phyloP scores from a whole-genome alignment of 148 eudicot species.

The Dianthus caryophyllus region DNA sequence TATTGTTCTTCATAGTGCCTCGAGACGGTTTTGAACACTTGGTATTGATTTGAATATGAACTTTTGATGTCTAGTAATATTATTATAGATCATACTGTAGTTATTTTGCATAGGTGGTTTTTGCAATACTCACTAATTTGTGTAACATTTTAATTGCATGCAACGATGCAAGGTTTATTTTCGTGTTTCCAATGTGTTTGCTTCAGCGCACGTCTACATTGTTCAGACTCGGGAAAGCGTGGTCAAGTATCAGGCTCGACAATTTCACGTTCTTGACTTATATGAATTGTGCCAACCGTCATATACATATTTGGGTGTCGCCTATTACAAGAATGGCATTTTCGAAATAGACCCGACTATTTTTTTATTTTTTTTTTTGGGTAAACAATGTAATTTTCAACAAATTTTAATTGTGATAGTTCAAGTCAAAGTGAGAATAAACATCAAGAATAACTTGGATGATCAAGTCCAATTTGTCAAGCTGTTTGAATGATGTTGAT shows the following conservation, averaged over 20 bases:
- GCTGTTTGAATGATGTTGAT: neutral
- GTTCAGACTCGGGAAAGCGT: neutral
- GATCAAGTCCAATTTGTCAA: neutral
- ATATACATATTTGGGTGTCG: too few species aligned
- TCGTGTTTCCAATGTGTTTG: neutral
- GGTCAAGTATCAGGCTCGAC: neutral
- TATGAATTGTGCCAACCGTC: too few species aligned
- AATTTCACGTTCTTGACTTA: neutral
- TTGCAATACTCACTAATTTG: too few species aligned
- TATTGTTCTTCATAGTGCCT: slow-evolving; percentile 15
- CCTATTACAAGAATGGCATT: too few species aligned
- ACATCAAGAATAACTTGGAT: too few species aligned
- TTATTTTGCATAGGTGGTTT: neutral
- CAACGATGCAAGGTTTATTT: neutral
- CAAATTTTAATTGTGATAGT: too few species aligned
- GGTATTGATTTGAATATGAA: neutral
- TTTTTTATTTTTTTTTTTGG: too few species aligned
- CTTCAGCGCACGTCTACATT: neutral
- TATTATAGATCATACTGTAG: neutral
- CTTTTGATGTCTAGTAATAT: slow-evolving; percentile 6
- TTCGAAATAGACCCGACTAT: too few species aligned
- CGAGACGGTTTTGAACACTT: neutral
- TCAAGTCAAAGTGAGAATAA: too few species aligned
- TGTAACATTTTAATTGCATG: neutral
- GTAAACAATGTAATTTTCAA: too few species aligned